phyloP scores from a whole-genome alignment of 2,329 filamentous ascomycete genomes.

The Epichloe hybrida region DNA sequence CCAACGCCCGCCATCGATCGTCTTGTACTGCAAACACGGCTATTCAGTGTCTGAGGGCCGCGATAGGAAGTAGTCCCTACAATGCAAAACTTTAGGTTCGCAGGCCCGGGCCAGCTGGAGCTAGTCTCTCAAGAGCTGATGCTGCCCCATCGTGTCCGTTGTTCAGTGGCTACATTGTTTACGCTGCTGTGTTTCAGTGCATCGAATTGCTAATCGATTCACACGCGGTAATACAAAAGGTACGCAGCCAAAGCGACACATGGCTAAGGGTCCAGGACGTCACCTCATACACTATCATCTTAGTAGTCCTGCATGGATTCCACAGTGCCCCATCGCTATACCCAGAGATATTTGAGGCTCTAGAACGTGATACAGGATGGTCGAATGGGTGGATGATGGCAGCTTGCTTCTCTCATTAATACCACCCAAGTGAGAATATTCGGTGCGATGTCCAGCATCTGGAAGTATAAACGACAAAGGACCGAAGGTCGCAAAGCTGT shows the following conservation, averaged over 20 bases:
- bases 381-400: neutral
- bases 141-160: neutral
- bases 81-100: neutral
- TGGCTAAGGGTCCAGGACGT: neutral
- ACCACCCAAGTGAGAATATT: neutral
- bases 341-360: neutral
- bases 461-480: neutral
- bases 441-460: neutral
- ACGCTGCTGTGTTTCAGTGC: neutral
- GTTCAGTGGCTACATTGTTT: neutral
- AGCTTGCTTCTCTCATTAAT: neutral
- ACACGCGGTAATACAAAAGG: neutral
- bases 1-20: too few relatives aligned
- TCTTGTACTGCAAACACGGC: neutral
- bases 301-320: neutral
- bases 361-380: neutral
- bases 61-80: neutral
- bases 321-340: neutral
- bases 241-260: neutral
- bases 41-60: neutral
- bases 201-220: neutral
- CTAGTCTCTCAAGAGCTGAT: neutral
- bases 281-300: neutral
- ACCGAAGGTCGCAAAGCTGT: too few relatives aligned
- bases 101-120: neutral